phyloP scores from a whole-genome alignment of 2,329 filamentous ascomycete genomes.

The Cladobotryum mycophilum region DNA sequence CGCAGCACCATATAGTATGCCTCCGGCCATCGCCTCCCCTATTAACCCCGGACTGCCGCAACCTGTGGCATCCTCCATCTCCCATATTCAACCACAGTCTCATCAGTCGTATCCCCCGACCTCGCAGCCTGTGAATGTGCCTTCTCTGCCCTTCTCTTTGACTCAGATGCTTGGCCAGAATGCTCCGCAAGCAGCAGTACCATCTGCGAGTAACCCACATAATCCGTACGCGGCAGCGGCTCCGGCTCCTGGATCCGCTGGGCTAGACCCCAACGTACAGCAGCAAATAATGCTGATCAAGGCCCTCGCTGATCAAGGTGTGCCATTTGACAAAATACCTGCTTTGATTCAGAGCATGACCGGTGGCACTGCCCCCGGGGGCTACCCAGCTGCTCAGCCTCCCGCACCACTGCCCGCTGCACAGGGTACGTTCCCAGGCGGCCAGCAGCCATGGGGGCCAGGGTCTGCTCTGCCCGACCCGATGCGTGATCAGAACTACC shows the following conservation, averaged over 20 bases:
- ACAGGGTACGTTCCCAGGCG: slow-evolving; percentile 36
- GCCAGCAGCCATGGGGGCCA: slow-evolving; percentile 27
- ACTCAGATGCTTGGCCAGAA: slow-evolving; percentile 29
- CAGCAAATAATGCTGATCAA: slow-evolving; percentile 71
- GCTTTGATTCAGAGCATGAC: slow-evolving; percentile 50
- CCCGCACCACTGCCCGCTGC: slow-evolving; percentile 36
- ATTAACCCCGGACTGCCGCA: slow-evolving; percentile 21
- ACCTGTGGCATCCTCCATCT: slow-evolving; percentile 25
- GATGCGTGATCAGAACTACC: slow-evolving; percentile 51
- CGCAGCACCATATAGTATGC: slow-evolving; percentile 37
- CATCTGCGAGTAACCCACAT: slow-evolving; percentile 22
- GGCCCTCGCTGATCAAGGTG: slow-evolving; percentile 65
- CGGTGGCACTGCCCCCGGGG: slow-evolving; percentile 25
- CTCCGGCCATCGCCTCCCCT: slow-evolving; percentile 17
- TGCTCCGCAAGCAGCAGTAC: slow-evolving; percentile 25
- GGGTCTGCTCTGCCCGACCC: slow-evolving; percentile 31
- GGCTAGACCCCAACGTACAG: slow-evolving; percentile 51
- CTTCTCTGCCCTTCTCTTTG: slow-evolving; percentile 38
- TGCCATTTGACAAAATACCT: slow-evolving; percentile 71
- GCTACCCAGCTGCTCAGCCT: slow-evolving; percentile 31
- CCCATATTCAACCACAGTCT: slow-evolving; percentile 22
- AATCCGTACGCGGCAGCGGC: slow-evolving; percentile 22
- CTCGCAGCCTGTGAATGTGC: slow-evolving; percentile 55
- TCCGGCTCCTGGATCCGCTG: slow-evolving; percentile 29
- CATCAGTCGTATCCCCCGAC: slow-evolving; percentile 35